A percentile compares a stretch with the other conserved stretches of the same genome.
Evolutionary conservation across 352 stramenopile genomes (phyloP).

Genomic region (Phytophthora syringae): DNA sequence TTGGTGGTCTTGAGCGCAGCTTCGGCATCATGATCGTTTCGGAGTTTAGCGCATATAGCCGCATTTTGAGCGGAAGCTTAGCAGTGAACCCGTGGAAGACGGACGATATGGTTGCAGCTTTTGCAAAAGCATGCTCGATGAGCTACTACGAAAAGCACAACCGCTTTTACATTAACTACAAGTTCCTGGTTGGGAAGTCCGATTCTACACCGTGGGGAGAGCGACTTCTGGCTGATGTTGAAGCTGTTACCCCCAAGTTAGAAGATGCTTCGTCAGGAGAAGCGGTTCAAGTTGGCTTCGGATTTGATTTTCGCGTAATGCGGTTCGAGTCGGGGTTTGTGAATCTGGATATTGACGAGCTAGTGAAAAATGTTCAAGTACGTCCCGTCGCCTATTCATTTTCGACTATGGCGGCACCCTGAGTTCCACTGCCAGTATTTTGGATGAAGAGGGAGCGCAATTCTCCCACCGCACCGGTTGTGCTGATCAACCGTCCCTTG

Average conservation of each 20-base stretch:
- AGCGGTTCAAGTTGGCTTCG: slow-evolving; percentile 93
- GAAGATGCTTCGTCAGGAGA: slow-evolving; percentile 50
- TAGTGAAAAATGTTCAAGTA: slow-evolving; percentile 84
- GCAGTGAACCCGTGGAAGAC: slow-evolving; percentile 98
- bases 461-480: slow-evolving; percentile 17
- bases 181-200: slow-evolving; percentile 82
- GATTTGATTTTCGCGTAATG: slow-evolving; percentile 96
- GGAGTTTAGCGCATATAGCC: slow-evolving; percentile 96
- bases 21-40: slow-evolving; percentile 94
- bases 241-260: slow-evolving; percentile 68
- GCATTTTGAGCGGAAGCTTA: slow-evolving; percentile 96
- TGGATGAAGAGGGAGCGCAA: slow-evolving; percentile 76
- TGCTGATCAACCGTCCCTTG: slow-evolving; percentile 12
- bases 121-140: slow-evolving; percentile 75
- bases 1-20: slow-evolving; percentile 35
- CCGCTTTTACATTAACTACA: slow-evolving; percentile 78
- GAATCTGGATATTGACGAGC: slow-evolving; percentile 88
- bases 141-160: slow-evolving; percentile 81
- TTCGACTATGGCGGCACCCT: slow-evolving; percentile 99
- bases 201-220: slow-evolving; percentile 93
- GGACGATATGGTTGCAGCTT: slow-evolving; percentile 78
- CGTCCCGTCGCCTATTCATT: slow-evolving; percentile 90
- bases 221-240: slow-evolving; percentile 95
- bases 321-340: slow-evolving; percentile 95
- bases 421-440: slow-evolving; percentile 67